Evolutionary conservation across 2,329 filamentous ascomycete genomes (phyloP).

Genomic region (Tolypocladium tropicale): DNA sequence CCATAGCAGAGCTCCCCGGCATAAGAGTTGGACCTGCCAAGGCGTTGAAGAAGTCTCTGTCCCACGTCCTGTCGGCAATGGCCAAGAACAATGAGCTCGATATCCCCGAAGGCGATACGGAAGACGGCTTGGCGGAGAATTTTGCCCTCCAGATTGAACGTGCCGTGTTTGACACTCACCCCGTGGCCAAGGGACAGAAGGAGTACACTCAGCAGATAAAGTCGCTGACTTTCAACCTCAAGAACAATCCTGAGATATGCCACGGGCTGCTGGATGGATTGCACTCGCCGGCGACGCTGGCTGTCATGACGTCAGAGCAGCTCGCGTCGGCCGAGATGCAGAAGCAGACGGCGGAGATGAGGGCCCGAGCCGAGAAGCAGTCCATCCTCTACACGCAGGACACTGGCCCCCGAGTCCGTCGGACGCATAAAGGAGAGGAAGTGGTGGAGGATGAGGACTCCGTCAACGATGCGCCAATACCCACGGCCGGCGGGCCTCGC

Average conservation of each 20-base stretch:
- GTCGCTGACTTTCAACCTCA: constrained; percentile 75
- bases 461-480: constrained; percentile 23
- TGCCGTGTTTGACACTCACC: constrained; percentile 48
- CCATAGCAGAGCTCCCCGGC: constrained; percentile 46
- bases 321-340: constrained; percentile 89
- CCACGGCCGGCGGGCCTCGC: constrained; percentile 11
- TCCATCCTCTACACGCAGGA: constrained; percentile 73
- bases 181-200: constrained; percentile 30
- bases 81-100: constrained; percentile 55
- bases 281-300: constrained; percentile 64
- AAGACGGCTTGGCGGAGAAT: constrained; percentile 54
- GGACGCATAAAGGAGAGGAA: constrained; percentile 94
- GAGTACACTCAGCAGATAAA: constrained; percentile 57
- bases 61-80: constrained; percentile 53
- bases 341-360: constrained; percentile 63
- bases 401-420: constrained; percentile 62
- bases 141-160: constrained; percentile 75
- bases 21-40: constrained; percentile 59
- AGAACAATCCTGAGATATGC: constrained; percentile 73
- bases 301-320: constrained; percentile 81
- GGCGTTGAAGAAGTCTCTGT: constrained; percentile 60
- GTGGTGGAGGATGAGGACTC: constrained; percentile 66
- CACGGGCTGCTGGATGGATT: constrained; percentile 63
- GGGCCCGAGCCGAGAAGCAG: constrained; percentile 69
- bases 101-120: constrained; percentile 52